Base-by-base conservation (phyloP, 1,284 basidiomycete species). In the Rhodofomes roseus region DNA sequence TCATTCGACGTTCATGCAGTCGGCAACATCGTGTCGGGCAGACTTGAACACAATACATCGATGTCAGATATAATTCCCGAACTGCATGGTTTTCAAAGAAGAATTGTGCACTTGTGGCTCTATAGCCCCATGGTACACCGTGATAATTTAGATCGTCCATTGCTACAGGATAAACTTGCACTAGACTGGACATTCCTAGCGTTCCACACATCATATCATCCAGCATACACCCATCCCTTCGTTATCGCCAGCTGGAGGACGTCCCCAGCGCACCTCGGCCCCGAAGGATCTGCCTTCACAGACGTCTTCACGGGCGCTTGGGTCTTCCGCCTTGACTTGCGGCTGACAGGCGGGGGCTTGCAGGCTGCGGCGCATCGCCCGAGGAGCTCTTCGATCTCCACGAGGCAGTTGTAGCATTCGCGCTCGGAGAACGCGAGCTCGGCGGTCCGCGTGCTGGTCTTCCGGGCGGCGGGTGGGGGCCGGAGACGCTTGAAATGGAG, bases 401-500 rank as follows among this genome's bases (percentile, higher is more conserved):
- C 63, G 36, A 88, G 75, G 61, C 81, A 82, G 48, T 83, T 78
- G 63, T 87, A 84, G 67, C 84, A 86, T 50, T 84, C 80, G 55
- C 76, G 79, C 65, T 88, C 85, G 1, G 77, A 79, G 69, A 80
- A 86, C 0, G 55, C 64, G 8, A 66, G 27, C 11, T 64, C 56
- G 25, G 66, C 40, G n/a, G 67, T 37, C 0, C 68, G 55, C 7
- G 69, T 55, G 14, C 63, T 58, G 27, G 54, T 62, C 64, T 70
- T 74, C 58, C 71, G 71, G 31, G 66, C 56, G 4, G 56, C 61
- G 53, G 73, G 57, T 2, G 87, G 85, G 46, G 78, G 72, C 59
- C 82, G 85, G 31, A 93, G 76, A 34, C 81, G 81, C 70, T 93
- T 93, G 43, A 77, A 79, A 25, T 82, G 74, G 2, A 95, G 74